These are phyloP conservation scores for Phytophthora cactorum DNA, from an alignment of 352 stramenopile species.

Conservation along the genomic window DNA sequence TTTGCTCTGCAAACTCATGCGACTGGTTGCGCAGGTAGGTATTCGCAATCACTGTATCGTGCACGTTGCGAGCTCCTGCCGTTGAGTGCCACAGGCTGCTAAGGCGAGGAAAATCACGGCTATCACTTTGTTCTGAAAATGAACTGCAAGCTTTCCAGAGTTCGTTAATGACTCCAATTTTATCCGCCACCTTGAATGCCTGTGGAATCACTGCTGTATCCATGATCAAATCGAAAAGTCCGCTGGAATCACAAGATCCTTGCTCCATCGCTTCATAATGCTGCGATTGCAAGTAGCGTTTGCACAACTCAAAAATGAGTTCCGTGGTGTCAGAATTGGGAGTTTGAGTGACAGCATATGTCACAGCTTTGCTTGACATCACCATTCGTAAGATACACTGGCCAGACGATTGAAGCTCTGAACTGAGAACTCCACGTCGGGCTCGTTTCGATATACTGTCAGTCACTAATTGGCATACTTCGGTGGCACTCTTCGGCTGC, in stretches of 20 bases:
- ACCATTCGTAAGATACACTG: conserved; percentile 20
- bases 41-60: background rate
- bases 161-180: conserved; percentile 19
- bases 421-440: background rate
- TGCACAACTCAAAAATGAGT: conserved; percentile 21
- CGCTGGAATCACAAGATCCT: conserved; percentile 1
- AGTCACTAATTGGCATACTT: conserved; percentile 31
- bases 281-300: conserved; percentile 8
- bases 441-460: conserved; percentile 24
- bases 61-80: conserved; percentile 4
- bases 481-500: conserved; percentile 13
- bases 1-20: background rate
- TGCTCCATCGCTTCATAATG: background rate
- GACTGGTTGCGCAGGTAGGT: conserved; percentile 1
- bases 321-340: background rate
- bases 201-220: background rate
- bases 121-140: conserved; percentile 1
- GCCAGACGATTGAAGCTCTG: background rate
- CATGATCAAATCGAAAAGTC: conserved; percentile 10
- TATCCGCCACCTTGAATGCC: conserved; percentile 9
- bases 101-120: background rate
- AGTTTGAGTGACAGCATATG: background rate
- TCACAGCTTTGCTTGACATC: conserved; percentile 16
- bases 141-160: conserved; percentile 8
- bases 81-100: conserved; percentile 10